phyloP scores from a whole-genome alignment of 306 rosid genomes.

The Corylus americana region DNA sequence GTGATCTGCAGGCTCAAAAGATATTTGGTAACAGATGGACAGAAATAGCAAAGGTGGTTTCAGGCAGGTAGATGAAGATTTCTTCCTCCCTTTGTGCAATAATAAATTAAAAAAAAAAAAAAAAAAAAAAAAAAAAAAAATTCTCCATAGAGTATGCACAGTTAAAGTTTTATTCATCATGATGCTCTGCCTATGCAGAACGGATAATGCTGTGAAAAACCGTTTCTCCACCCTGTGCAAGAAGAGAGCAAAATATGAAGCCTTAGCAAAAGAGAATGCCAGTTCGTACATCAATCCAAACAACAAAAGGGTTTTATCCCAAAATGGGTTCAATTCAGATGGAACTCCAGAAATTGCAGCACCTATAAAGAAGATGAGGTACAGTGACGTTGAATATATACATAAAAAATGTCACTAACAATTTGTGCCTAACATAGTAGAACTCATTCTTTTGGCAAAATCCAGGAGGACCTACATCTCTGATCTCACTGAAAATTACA shows the following conservation, averaged over 20 bases:
- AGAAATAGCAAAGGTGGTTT: conserved; percentile 98
- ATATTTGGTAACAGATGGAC: conserved; percentile 98
- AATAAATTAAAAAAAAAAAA: not conserved
- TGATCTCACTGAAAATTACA: conserved; percentile 50
- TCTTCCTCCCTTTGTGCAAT: conserved; percentile 14
- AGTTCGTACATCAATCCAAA: conserved; percentile 62
- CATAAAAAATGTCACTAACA: conserved; percentile 16
- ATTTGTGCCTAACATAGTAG: conserved; percentile 11
- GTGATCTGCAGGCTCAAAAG: conserved; percentile 82
- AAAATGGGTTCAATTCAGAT: conserved; percentile 47
- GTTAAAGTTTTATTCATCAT: conserved; percentile 9
- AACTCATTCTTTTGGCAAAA: conserved; percentile 24
- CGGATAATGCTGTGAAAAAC: conserved; percentile 99
- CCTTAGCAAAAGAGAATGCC: conserved; percentile 82
- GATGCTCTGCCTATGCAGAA: conserved; percentile 53
- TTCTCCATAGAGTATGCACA: not conserved
- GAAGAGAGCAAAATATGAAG: conserved; percentile 97
- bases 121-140: not conserved
- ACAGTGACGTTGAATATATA: conserved; percentile 20
- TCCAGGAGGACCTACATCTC: conserved; percentile 71
- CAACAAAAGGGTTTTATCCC: conserved; percentile 65
- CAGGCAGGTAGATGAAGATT: conserved; percentile 79
- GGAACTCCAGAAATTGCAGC: conserved; percentile 51
- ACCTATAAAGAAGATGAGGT: conserved; percentile 74
- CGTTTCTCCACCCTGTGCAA: conserved; percentile 95